A percentile compares a stretch with the other conserved stretches of the same genome.
These are phyloP conservation scores for Pharnaceum exiguum DNA, from an alignment of 148 eudicot species.

Conservation along the genomic window DNA sequence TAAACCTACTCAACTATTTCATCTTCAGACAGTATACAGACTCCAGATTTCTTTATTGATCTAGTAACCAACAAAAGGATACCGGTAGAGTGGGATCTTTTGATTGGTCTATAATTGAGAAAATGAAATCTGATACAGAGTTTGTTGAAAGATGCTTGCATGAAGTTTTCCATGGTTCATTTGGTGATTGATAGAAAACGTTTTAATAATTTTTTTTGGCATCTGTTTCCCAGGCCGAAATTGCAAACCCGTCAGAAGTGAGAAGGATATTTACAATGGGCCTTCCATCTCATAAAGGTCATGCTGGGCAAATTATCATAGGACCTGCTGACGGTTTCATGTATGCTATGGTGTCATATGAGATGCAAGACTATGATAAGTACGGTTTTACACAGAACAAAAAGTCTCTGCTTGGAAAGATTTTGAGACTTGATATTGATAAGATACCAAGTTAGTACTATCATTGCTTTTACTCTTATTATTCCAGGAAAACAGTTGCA, in stretches of 20 bases:
- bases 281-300: conserved; percentile 7
- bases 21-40: too few species aligned
- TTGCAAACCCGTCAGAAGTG: conserved; percentile 13
- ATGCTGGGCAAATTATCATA: conserved; percentile 21
- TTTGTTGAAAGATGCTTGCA: not conserved
- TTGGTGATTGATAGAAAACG: not conserved
- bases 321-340: conserved; percentile 19
- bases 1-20: too few species aligned
- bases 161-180: not conserved
- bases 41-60: too few species aligned
- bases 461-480: too few species aligned
- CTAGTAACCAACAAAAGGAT: too few species aligned
- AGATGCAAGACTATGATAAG: not conserved
- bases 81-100: too few species aligned
- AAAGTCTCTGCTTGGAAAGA: conserved; percentile 16
- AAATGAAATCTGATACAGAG: not conserved
- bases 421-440: conserved; percentile 18
- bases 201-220: not conserved
- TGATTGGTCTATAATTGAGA: too few species aligned
- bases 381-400: conserved; percentile 16
- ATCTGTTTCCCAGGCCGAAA: conserved; percentile 6
- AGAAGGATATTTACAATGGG: conserved; percentile 25
- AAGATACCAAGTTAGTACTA: conserved; percentile 12
- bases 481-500: too few species aligned
- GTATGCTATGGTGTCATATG: not conserved